Conservation (phyloP, 139 green algal species). For the Tetraselmis striata region DNA sequence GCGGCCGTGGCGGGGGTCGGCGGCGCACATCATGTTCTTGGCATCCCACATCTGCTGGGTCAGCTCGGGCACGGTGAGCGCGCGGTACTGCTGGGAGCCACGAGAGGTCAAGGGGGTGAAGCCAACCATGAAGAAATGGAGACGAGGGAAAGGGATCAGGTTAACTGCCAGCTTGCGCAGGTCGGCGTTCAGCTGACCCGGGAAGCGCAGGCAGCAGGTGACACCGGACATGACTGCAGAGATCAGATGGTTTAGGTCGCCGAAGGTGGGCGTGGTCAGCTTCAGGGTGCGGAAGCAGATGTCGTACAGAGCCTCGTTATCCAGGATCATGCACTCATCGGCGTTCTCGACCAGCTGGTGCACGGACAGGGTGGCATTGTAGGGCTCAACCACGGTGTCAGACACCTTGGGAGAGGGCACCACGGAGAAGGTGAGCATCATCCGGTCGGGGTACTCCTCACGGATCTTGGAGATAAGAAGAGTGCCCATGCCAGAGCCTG, state of each 20-base stretch:
- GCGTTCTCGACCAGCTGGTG: constrained; percentile 93
- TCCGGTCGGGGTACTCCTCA: constrained; percentile 83
- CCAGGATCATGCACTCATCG: constrained; percentile 92
- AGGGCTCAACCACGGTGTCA: constrained; percentile 83
- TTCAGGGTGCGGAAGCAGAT: constrained; percentile 98
- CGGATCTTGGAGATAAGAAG: constrained; percentile 89
- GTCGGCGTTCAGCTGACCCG: constrained; percentile 85
- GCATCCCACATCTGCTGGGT: constrained; percentile 97
- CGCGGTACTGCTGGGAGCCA: constrained; percentile 87
- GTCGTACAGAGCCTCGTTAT: constrained; percentile 85
- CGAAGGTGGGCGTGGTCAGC: constrained; percentile 90
- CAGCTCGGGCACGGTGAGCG: constrained; percentile 84
- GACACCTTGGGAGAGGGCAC: constrained; percentile 74
- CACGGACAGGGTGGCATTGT: constrained; percentile 82
- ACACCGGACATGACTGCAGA: constrained; percentile 88
- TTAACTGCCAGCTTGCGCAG: constrained; percentile 89
- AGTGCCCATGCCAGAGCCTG: constrained; percentile 91
- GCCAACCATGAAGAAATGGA: constrained; percentile 95
- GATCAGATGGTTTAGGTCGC: constrained; percentile 93
- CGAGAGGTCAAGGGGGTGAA: constrained; percentile 88
- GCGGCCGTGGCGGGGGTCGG: constrained; percentile 88
- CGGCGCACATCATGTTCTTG: constrained; percentile 99
- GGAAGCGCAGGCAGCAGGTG: constrained; percentile 94
- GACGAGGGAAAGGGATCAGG: constrained; percentile 88
- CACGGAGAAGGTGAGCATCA: constrained; percentile 72